A percentile compares a stretch with the other conserved stretches of the same genome.
These are phyloP conservation scores for Clathrus columnatus DNA, from an alignment of 768 basidiomycete genomes.

Conservation along the genomic window DNA sequence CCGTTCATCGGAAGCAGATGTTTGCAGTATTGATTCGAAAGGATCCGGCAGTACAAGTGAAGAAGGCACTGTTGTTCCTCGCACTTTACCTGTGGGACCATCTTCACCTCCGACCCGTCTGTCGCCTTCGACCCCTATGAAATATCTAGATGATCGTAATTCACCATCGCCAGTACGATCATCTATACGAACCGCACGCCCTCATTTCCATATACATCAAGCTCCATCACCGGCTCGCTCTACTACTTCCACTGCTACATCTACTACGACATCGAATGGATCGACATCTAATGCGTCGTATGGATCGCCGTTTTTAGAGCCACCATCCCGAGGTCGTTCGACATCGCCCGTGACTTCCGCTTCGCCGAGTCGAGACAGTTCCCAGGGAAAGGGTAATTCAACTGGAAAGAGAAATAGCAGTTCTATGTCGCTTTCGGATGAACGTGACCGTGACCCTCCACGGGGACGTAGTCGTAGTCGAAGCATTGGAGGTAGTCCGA, in stretches of 20 bases:
- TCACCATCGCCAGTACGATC: background rate
- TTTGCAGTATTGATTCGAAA: background rate
- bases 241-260: background rate
- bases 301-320: slow-evolving; percentile 6
- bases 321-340: slow-evolving; percentile 4
- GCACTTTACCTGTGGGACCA: background rate
- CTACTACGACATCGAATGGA: background rate
- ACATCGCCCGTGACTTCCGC: slow-evolving; percentile 3
- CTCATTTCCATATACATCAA: slow-evolving; percentile 1
- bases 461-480: slow-evolving; percentile 9
- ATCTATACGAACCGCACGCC: background rate
- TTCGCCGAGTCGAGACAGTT: background rate
- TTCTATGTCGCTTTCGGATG: slow-evolving; percentile 4
- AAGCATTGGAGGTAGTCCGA: background rate
- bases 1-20: background rate
- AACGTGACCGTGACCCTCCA: background rate
- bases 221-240: background rate
- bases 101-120: background rate
- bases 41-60: slow-evolving; percentile 7
- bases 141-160: background rate
- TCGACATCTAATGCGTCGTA: background rate
- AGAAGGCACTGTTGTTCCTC: slow-evolving; percentile 6
- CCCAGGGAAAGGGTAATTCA: background rate
- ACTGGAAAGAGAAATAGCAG: background rate
- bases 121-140: background rate